phyloP scores from a whole-genome alignment of 2,329 filamentous ascomycete species.

The Waltergamsia citrina region DNA sequence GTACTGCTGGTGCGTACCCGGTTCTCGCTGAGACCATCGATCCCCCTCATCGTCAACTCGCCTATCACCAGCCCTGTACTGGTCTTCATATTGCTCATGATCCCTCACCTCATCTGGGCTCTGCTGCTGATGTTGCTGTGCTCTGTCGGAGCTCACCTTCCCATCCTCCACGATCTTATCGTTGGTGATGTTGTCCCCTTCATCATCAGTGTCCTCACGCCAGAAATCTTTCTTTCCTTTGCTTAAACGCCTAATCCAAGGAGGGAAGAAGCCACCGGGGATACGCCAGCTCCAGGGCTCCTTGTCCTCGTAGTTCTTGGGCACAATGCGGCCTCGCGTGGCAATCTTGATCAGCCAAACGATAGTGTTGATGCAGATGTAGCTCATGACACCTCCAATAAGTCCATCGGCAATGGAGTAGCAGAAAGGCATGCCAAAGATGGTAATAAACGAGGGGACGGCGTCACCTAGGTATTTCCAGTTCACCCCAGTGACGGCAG shows the following conservation, averaged over 20 bases:
- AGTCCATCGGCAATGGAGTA: slow-evolving; percentile 84
- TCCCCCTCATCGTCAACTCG: too few relatives aligned
- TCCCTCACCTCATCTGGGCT: too few relatives aligned
- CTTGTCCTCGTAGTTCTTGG: slow-evolving; percentile 65
- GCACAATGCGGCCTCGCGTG: slow-evolving; percentile 61
- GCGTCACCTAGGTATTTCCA: slow-evolving; percentile 81
- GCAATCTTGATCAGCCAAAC: slow-evolving; percentile 60
- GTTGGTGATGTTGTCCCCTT: too few relatives aligned
- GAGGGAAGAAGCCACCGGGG: slow-evolving; percentile 64
- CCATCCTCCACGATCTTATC: too few relatives aligned
- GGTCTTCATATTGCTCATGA: too few relatives aligned
- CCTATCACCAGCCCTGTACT: too few relatives aligned
- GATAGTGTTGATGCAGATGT: slow-evolving; percentile 63
- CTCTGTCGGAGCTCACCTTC: too few relatives aligned
- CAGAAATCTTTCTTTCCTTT: slow-evolving; percentile 69
- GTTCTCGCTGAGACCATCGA: too few relatives aligned
- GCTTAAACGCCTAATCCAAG: slow-evolving; percentile 57
- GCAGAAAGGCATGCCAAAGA: slow-evolving; percentile 81
- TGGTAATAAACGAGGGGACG: slow-evolving; percentile 74
- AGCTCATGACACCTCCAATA: slow-evolving; percentile 70
- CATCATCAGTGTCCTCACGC: slow-evolving; percentile 30
- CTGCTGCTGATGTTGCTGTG: too few relatives aligned
- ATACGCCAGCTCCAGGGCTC: slow-evolving; percentile 75
- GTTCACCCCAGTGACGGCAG: slow-evolving; percentile 73
- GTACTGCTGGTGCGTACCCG: too few relatives aligned